Percentiles rank a stretch among this genome's conserved stretches.
phyloP scores from a whole-genome alignment of 139 green algal genomes.

The Choricystis sp. region DNA sequence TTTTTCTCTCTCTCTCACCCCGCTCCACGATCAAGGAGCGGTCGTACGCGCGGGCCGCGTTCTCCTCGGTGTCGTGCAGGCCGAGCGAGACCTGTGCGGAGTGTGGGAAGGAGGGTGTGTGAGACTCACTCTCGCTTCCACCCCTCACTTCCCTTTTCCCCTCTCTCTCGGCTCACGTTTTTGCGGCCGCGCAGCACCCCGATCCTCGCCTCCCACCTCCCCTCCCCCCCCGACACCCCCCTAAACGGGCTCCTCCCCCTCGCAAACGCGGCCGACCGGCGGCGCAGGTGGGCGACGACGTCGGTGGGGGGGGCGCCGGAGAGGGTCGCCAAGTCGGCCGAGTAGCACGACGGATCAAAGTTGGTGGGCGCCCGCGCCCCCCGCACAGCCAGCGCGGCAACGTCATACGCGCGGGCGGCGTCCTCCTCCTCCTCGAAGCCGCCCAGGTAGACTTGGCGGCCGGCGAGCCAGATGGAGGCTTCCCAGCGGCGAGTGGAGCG shows the following conservation, averaged over 20 bases:
- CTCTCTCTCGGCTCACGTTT: constrained; percentile 25
- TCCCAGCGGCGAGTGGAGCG: constrained; percentile 53
- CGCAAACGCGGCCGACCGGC: constrained; percentile 32
- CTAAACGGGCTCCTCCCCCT: constrained; percentile 34
- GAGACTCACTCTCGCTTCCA: not conserved
- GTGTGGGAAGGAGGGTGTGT: not conserved
- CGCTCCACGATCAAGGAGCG: constrained; percentile 34
- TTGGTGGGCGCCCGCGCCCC: constrained; percentile 27
- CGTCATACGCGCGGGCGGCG: constrained; percentile 36
- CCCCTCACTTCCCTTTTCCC: not conserved
- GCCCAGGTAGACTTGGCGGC: constrained; percentile 44
- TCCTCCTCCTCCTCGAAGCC: constrained; percentile 35
- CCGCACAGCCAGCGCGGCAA: constrained; percentile 43
- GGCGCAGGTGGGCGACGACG: constrained; percentile 35
- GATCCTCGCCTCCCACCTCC: constrained; percentile 51
- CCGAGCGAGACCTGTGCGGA: constrained; percentile 42
- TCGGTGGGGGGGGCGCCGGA: constrained; percentile 1
- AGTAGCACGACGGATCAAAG: constrained; percentile 21
- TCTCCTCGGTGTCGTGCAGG: constrained; percentile 40
- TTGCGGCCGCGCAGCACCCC: constrained; percentile 38
- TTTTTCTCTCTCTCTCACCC: no score
- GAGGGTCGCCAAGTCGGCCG: constrained; percentile 13
- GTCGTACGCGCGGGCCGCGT: constrained; percentile 47
- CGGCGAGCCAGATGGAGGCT: constrained; percentile 37
- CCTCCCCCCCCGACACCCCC: constrained; percentile 38